These are phyloP conservation scores for Botryotinia calthae DNA, from an alignment of 2,329 filamentous ascomycete species.

Conservation along the genomic window DNA sequence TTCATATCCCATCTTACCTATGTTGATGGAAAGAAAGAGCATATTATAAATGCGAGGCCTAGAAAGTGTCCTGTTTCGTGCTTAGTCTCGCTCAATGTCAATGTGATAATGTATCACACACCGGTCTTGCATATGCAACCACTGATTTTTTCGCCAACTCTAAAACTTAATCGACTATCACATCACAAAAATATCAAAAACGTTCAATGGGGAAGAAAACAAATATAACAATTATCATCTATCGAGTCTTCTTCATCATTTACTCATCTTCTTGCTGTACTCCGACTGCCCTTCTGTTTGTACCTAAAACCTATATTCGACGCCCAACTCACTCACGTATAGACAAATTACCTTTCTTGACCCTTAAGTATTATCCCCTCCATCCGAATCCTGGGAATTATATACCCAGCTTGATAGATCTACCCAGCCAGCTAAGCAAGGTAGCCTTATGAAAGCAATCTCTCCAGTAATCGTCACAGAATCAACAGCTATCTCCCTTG, in stretches of 20 bases:
- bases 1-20: no score
- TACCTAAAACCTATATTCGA: background rate
- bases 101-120: no score
- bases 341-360: background rate
- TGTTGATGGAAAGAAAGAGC: no score
- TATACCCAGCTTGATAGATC: background rate
- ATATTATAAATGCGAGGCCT: no score
- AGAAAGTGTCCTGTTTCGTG: no score
- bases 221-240: background rate
- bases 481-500: background rate
- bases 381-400: background rate
- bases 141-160: no score
- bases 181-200: no score
- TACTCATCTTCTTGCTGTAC: background rate
- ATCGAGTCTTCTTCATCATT: background rate
- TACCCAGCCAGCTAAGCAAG: background rate
- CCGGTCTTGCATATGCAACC: no score
- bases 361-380: background rate
- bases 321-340: background rate
- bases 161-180: no score
- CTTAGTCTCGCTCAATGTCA: no score
- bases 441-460: background rate
- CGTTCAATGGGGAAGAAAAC: background rate
- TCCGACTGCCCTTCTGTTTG: background rate
- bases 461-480: rapidly evolving